Evolutionary conservation across 75 land plant genomes (phyloP).

Genomic region (Cunninghamia lanceolata): DNA sequence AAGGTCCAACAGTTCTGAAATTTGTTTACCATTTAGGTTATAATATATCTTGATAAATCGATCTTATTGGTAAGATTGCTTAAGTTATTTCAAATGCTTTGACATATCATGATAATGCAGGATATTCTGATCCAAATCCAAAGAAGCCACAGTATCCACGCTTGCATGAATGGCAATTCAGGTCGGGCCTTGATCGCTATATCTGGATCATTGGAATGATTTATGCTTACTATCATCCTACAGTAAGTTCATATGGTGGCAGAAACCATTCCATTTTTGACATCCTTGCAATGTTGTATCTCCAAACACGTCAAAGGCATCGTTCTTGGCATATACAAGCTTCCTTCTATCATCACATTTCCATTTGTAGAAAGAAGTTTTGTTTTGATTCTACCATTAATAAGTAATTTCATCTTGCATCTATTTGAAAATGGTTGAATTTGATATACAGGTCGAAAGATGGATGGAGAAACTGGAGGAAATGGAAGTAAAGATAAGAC

Average conservation of each 20-base stretch:
- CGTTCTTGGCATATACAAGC: not conserved
- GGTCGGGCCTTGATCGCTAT: constrained; percentile 98
- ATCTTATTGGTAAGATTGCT: not conserved
- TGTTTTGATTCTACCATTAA: not conserved
- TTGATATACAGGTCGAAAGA: constrained; percentile 73
- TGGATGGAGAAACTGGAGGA: constrained; percentile 99
- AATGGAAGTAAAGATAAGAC: constrained; percentile 51
- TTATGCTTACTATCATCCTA: constrained; percentile 97
- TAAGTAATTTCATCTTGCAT: not conserved
- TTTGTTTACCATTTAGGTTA: not conserved
- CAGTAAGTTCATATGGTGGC: constrained; percentile 43
- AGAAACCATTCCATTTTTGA: not conserved
- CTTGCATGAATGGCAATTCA: constrained; percentile 97
- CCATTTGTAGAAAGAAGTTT: not conserved
- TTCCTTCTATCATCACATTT: not conserved
- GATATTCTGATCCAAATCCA: constrained; percentile 83
- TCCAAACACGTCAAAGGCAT: not conserved
- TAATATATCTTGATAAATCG: not conserved
- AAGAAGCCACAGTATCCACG: constrained; percentile 57
- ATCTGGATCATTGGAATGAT: constrained; percentile 99
- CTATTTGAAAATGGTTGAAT: not conserved
- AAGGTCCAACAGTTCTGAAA: not conserved
- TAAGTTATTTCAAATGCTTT: not conserved
- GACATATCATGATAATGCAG: constrained; percentile 40
- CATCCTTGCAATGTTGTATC: not conserved